phyloP scores from a whole-genome alignment of 176 grass and related monocot genomes.

The Typha latifolia region DNA sequence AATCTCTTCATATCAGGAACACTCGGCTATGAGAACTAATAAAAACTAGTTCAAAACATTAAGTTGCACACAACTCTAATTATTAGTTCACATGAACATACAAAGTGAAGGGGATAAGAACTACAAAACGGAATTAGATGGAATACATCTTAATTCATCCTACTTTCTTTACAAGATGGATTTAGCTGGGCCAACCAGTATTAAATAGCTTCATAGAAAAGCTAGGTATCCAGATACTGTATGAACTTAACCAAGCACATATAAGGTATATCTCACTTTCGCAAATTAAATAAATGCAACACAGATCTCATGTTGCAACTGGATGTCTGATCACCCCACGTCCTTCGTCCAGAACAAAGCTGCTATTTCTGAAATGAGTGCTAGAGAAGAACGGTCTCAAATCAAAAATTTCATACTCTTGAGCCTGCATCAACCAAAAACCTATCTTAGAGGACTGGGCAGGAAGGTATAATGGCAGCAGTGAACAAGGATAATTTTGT shows the following conservation, averaged over 20 bases:
- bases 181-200: too few species aligned
- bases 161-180: too few species aligned
- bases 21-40: too few species aligned
- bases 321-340: conserved; percentile 69
- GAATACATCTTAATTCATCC: too few species aligned
- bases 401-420: conserved; percentile 89
- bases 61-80: too few species aligned
- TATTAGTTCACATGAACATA: too few species aligned
- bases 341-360: conserved; percentile 67
- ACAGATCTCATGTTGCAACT: conserved; percentile 17
- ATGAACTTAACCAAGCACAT: background rate
- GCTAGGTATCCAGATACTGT: background rate
- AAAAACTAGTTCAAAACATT: too few species aligned
- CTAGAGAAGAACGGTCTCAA: conserved; percentile 87
- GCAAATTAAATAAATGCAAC: background rate
- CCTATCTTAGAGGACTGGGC: too few species aligned
- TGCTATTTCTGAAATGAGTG: conserved; percentile 62
- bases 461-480: background rate
- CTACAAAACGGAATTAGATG: too few species aligned
- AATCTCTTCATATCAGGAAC: too few species aligned
- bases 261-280: background rate
- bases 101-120: too few species aligned
- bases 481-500: background rate
- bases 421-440: conserved; percentile 39
- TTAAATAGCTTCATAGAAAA: background rate